phyloP scores from a whole-genome alignment of 139 green algal species.

The Protoeuglena noctilucae region DNA sequence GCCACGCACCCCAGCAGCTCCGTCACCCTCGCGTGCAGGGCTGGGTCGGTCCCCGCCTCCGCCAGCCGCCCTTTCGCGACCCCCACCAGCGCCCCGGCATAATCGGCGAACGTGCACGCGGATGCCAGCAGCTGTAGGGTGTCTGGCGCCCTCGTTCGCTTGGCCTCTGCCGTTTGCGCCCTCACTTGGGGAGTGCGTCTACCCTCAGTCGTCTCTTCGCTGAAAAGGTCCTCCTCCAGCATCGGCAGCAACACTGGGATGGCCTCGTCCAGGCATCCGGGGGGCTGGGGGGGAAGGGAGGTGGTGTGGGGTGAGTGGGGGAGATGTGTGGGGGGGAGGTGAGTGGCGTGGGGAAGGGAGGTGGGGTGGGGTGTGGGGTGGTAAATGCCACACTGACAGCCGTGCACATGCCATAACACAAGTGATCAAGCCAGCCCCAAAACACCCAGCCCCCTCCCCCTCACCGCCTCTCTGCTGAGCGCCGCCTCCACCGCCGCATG shows the following conservation, averaged over 20 bases:
- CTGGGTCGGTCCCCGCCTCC: constrained; percentile 25
- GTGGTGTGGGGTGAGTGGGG: too few species aligned
- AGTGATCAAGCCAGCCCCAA: too few species aligned
- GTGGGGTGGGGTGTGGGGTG: too few species aligned
- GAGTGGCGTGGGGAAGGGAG: too few species aligned
- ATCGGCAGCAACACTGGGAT: constrained; percentile 45
- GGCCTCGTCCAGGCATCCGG: constrained; percentile 36
- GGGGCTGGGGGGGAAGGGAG: background rate
- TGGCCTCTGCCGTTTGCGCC: constrained; percentile 61
- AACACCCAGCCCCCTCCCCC: too few species aligned
- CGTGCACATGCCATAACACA: too few species aligned
- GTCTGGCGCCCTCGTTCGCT: constrained; percentile 42
- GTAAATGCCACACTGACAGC: too few species aligned
- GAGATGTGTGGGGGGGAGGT: background rate
- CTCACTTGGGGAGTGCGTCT: constrained; percentile 47
- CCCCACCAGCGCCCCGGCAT: constrained; percentile 9
- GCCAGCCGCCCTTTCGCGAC: constrained; percentile 23
- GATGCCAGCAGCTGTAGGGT: constrained; percentile 53
- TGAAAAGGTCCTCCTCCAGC: constrained; percentile 64
- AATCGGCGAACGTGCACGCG: constrained; percentile 32
- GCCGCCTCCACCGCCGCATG: constrained; percentile 48
- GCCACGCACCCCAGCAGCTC: constrained; percentile 50
- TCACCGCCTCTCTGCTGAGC: background rate
- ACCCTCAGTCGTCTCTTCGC: too few species aligned
- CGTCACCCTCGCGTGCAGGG: constrained; percentile 39